phyloP scores from a whole-genome alignment of 768 basidiomycete species.

The Rossbeevera mucosa region DNA sequence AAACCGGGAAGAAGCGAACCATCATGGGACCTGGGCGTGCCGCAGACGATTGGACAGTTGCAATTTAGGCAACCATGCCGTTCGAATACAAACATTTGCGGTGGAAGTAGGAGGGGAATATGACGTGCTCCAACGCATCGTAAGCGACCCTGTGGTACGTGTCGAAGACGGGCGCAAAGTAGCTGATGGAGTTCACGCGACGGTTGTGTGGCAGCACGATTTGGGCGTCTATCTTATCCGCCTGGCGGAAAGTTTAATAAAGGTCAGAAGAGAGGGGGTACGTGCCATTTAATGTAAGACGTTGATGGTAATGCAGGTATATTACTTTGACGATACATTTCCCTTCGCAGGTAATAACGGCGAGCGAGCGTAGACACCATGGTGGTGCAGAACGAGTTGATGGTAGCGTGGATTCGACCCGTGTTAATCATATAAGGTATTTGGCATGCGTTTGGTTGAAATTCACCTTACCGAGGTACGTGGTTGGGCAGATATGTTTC shows the following conservation, averaged over 20 bases:
- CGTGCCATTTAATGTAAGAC: slow-evolving; percentile 44
- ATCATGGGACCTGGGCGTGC: slow-evolving; percentile 81
- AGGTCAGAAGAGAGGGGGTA: background rate
- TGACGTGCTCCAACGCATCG: slow-evolving; percentile 44
- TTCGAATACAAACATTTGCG: slow-evolving; percentile 61
- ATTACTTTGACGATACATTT: slow-evolving; percentile 63
- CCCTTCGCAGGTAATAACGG: slow-evolving; percentile 61
- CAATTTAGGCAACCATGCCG: slow-evolving; percentile 69
- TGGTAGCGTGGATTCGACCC: background rate
- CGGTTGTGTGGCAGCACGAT: slow-evolving; percentile 29
- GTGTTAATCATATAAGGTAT: background rate
- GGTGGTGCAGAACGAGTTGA: background rate
- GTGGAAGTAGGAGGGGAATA: slow-evolving; percentile 71
- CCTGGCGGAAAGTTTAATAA: slow-evolving; percentile 25
- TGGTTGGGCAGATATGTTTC: background rate
- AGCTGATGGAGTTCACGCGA: slow-evolving; percentile 26
- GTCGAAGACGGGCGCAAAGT: slow-evolving; percentile 44
- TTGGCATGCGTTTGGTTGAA: slow-evolving; percentile 6
- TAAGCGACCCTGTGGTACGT: slow-evolving; percentile 46
- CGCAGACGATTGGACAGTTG: slow-evolving; percentile 73
- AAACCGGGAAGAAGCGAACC: slow-evolving; percentile 56
- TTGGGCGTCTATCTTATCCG: slow-evolving; percentile 30
- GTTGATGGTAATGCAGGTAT: slow-evolving; percentile 40
- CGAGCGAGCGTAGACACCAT: slow-evolving; percentile 30
- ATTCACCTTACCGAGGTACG: background rate